phyloP scores from a whole-genome alignment of 2,329 filamentous ascomycete genomes.

The Xylariaceae sp. region DNA sequence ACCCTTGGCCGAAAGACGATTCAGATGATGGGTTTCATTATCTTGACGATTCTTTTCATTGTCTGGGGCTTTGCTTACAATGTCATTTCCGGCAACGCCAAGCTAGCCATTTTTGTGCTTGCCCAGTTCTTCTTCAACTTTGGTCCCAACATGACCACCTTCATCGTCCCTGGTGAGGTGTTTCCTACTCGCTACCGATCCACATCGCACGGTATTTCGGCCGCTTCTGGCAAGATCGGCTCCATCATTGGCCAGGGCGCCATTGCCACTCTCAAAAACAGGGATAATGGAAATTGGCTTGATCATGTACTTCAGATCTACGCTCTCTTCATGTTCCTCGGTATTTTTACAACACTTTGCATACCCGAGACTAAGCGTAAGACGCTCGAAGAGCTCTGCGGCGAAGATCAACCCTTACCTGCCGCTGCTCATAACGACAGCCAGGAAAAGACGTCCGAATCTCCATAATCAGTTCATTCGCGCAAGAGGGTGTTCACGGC shows the following conservation, averaged over 20 bases:
- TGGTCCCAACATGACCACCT: constrained; percentile 63
- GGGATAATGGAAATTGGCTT: constrained; percentile 68
- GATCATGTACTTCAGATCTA: constrained; percentile 78
- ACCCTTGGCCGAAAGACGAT: constrained; percentile 79
- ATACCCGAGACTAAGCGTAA: constrained; percentile 78
- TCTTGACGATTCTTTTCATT: constrained; percentile 63
- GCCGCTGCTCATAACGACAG: constrained; percentile 6
- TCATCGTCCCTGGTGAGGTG: constrained; percentile 62
- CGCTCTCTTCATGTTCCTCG: constrained; percentile 78
- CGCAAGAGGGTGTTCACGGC: too few relatives aligned
- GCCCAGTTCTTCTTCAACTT: constrained; percentile 68
- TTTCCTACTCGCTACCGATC: constrained; percentile 64
- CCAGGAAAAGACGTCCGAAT: constrained; percentile 25
- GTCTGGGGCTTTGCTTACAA: constrained; percentile 68
- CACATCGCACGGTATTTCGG: constrained; percentile 63
- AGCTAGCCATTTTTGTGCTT: constrained; percentile 61
- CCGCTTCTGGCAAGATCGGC: constrained; percentile 61
- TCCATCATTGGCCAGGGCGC: constrained; percentile 64
- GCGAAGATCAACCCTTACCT: constrained; percentile 37
- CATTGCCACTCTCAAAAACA: constrained; percentile 59
- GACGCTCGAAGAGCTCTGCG: constrained; percentile 70
- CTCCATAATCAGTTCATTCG: constrained; percentile 5
- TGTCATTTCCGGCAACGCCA: constrained; percentile 55
- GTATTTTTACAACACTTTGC: constrained; percentile 70
- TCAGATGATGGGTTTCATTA: constrained; percentile 67